These are phyloP conservation scores for Cicer yamashitae DNA, from an alignment of 306 rosid genomes.

Conservation along the genomic window DNA sequence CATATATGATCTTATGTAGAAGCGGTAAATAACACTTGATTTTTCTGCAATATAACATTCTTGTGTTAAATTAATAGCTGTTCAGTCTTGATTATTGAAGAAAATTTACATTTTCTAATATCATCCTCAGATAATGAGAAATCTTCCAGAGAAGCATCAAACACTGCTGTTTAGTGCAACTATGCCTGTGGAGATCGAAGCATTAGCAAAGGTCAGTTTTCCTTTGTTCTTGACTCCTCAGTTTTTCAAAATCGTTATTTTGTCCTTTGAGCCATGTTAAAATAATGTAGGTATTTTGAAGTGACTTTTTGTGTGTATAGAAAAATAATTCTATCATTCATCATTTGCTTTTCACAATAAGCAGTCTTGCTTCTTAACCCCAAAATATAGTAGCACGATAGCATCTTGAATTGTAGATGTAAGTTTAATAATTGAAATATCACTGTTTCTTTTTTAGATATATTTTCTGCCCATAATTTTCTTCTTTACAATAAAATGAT, in stretches of 20 bases:
- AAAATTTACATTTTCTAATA: conserved; percentile 33
- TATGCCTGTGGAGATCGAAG: conserved; percentile 91
- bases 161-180: conserved; percentile 89
- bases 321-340: conserved; percentile 7
- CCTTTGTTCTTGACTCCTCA: conserved; percentile 18
- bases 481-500: conserved; percentile 12
- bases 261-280: conserved; percentile 18
- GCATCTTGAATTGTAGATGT: conserved; percentile 24
- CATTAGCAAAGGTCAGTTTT: conserved; percentile 69
- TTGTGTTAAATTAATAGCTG: conserved; percentile 1
- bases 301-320: conserved; percentile 27
- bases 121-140: conserved; percentile 71
- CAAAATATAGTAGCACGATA: conserved; percentile 20
- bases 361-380: conserved; percentile 17
- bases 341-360: conserved; percentile 27
- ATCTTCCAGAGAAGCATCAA: conserved; percentile 83
- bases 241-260: conserved; percentile 5
- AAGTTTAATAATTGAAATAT: neutral
- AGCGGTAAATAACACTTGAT: neutral
- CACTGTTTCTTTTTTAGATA: neutral
- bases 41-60: conserved; percentile 20
- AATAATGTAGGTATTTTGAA: conserved; percentile 5
- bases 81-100: conserved; percentile 27
- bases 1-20: conserved; percentile 13
- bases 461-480: neutral